Evolutionary conservation across 352 stramenopile species (phyloP).

Genomic region (Pythium volutum): DNA sequence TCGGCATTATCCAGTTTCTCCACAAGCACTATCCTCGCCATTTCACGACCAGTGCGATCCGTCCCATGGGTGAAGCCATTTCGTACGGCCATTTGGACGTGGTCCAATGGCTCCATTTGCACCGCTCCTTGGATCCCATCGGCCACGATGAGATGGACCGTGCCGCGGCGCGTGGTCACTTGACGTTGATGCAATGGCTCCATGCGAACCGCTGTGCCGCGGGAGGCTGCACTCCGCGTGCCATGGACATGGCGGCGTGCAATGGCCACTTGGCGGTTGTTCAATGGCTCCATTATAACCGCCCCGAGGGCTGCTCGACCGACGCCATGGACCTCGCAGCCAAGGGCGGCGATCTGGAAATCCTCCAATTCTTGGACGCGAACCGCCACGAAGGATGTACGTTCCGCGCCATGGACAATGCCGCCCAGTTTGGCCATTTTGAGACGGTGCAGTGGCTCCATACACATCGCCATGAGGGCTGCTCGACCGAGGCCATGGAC

Average conservation of each 20-base stretch:
- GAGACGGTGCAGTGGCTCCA: conserved; percentile 25
- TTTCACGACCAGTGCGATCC: conserved; percentile 42
- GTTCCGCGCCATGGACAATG: conserved; percentile 23
- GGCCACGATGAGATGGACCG: conserved; percentile 22
- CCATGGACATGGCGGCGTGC: conserved; percentile 23
- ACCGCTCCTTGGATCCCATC: conserved; percentile 1
- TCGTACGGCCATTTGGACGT: conserved; percentile 36
- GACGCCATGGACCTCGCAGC: conserved; percentile 27
- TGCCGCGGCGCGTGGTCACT: conserved; percentile 23
- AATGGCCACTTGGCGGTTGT: conserved; percentile 19
- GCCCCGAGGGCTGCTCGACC: conserved; percentile 21
- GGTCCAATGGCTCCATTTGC: conserved; percentile 31
- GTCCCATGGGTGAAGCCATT: conserved; percentile 48
- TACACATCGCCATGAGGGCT: conserved; percentile 20
- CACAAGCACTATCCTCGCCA: conserved; percentile 33
- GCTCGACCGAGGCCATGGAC: conserved; percentile 22
- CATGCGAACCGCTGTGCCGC: conserved; percentile 18
- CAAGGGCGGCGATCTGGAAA: conserved; percentile 15
- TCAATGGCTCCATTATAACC: conserved; percentile 19
- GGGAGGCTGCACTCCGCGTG: conserved; percentile 3
- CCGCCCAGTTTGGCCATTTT: conserved; percentile 22
- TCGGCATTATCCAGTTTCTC: conserved; percentile 43
- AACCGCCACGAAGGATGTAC: conserved; percentile 27
- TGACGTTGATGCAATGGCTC: conserved; percentile 29
- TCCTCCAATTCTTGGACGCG: conserved; percentile 20